These are phyloP conservation scores for Calonectria hawksworthii DNA, from an alignment of 2,329 filamentous ascomycete genomes.

Conservation along the genomic window DNA sequence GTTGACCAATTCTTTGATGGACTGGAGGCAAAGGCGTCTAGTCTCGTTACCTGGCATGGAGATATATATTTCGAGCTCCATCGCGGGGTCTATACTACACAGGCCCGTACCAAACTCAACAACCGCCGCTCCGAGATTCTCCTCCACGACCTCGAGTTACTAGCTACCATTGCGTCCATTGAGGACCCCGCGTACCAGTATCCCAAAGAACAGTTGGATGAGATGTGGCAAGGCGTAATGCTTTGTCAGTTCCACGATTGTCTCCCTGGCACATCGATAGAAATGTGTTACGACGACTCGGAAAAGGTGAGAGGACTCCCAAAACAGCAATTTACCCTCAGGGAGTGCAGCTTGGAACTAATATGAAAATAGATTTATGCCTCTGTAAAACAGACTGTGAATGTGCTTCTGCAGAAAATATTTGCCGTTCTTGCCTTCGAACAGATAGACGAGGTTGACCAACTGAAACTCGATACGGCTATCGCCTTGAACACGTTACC, in stretches of 20 bases:
- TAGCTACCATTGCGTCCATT: slow-evolving; percentile 88
- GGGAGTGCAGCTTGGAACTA: background rate
- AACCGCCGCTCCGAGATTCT: slow-evolving; percentile 89
- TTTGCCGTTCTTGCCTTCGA: slow-evolving; percentile 72
- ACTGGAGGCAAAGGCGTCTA: slow-evolving; percentile 82
- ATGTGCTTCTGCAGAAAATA: slow-evolving; percentile 79
- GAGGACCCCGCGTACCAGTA: slow-evolving; percentile 83
- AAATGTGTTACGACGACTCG: slow-evolving; percentile 98
- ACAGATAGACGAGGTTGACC: slow-evolving; percentile 38
- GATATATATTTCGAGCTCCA: slow-evolving; percentile 99
- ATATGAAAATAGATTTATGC: slow-evolving; percentile 75
- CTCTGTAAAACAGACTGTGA: slow-evolving; percentile 82
- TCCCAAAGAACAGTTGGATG: slow-evolving; percentile 90
- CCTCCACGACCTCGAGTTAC: slow-evolving; percentile 87
- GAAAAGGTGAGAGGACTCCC: slow-evolving; percentile 71
- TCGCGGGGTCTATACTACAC: slow-evolving; percentile 96
- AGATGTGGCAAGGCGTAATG: slow-evolving; percentile 93
- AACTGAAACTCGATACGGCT: slow-evolving; percentile 45
- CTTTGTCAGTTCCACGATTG: slow-evolving; percentile 99
- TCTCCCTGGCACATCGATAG: slow-evolving; percentile 92
- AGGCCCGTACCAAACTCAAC: slow-evolving; percentile 96
- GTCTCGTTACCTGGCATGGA: slow-evolving; percentile 94
- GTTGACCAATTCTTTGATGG: slow-evolving; percentile 95
- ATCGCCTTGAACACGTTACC: slow-evolving; percentile 87
- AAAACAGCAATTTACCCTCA: background rate